Base-by-base conservation (phyloP, 305 asterid genomes). In the Fraxinus paxiana region DNA sequence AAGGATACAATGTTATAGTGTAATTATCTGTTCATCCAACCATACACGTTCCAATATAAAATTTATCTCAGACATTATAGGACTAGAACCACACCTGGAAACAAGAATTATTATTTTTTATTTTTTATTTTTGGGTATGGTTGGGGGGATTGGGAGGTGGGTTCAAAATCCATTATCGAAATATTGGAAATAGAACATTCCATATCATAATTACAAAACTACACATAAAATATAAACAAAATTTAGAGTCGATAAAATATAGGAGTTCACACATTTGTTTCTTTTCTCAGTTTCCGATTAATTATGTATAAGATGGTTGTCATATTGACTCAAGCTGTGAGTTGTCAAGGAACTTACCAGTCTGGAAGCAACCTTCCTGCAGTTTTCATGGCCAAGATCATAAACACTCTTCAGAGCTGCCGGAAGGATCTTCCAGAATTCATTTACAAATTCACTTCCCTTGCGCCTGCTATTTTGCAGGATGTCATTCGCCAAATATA, bases 401-500 rank as follows among this genome's bases (percentile, higher is more conserved):
- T 80, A 85, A 37, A 87, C 92, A 84, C 70, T 80, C 89, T 92
- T 94, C 82, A 96, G 91, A 76, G 92, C 87, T 33, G 88, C 79
- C 4, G 98, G 98, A 77, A 96, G 96, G 87, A 91, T 93, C 90
- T 92, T 96, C 99, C 99, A 96, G 83, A 92, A 96, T 84, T 96
- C 99, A 84, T 92, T 94, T 80, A 96, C 98, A 86, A 89, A 96
- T 83, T 96, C 99, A 77, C 91, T 94, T 77, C 99, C 99, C 84
- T 88, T 92, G 76, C 99, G 97, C 89, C 98, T 88, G 88, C 99
- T 94, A 69, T 92, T 96, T 87, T 96, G 99, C 87, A 96, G 91
- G 85, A 94, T 96, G 80, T 96, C 99, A 88, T 95, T 95, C 79
- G 97, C 90, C 86, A 93, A 88, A 88, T 91, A 95, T 77, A 95